Percentiles rank a stretch among this genome's conserved stretches.
These are phyloP conservation scores for Pyrenula massariospora DNA, from an alignment of 495 filamentous ascomycete genomes.

Conservation along the genomic window DNA sequence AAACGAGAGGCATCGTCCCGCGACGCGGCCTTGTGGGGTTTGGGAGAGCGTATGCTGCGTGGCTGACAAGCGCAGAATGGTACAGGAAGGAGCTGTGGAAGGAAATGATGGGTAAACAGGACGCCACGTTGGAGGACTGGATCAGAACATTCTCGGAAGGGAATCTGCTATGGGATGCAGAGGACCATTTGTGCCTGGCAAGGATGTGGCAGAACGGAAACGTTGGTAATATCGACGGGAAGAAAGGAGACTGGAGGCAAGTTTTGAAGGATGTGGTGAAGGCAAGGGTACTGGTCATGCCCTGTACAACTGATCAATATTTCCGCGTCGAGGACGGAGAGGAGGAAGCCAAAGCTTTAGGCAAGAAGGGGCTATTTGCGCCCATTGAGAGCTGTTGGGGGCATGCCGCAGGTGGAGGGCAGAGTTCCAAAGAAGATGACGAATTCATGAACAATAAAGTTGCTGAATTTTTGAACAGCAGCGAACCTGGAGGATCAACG, in stretches of 20 bases:
- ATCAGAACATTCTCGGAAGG: conserved; percentile 60
- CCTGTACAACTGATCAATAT: conserved; percentile 58
- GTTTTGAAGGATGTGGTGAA: conserved; percentile 52
- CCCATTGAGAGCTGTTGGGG: conserved; percentile 58
- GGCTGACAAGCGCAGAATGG: conserved; percentile 65
- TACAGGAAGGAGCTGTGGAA: conserved; percentile 58
- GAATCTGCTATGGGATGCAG: conserved; percentile 38
- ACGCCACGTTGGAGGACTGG: conserved; percentile 47
- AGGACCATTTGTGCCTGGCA: conserved; percentile 54
- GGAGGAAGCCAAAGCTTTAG: conserved; percentile 52
- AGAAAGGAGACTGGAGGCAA: conserved; percentile 51
- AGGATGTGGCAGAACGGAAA: conserved; percentile 68
- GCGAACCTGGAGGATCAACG: no score
- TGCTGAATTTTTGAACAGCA: conserved; percentile 16
- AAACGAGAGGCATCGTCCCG: conserved; percentile 23
- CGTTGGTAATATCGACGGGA: conserved; percentile 48
- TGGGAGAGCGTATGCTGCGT: conserved; percentile 62
- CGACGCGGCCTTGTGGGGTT: conserved; percentile 55
- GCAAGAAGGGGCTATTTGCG: conserved; percentile 44
- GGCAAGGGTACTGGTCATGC: conserved; percentile 54
- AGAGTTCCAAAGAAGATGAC: conserved; percentile 50
- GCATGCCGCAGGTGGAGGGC: conserved; percentile 57
- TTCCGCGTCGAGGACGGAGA: conserved; percentile 63
- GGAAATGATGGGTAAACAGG: conserved; percentile 43
- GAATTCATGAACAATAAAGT: conserved; percentile 55